Evolutionary conservation across 108 stramenopile genomes (phyloP).

Genomic region (Skeletonema tropicum): DNA sequence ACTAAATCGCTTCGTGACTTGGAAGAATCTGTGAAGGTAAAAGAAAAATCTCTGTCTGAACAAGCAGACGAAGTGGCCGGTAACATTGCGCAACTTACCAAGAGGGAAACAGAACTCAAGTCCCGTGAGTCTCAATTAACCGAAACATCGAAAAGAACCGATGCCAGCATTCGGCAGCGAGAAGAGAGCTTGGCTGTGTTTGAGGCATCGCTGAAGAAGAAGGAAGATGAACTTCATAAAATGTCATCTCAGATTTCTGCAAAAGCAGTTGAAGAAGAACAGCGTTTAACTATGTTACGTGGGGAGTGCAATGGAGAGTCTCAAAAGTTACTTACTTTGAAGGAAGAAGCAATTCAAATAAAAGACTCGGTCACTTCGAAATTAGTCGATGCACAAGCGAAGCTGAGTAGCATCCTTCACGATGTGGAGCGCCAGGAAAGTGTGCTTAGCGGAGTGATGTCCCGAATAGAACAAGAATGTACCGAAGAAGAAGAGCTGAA

Average conservation of each 20-base stretch:
- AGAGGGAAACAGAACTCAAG: conserved; percentile 8
- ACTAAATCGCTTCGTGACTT: conserved; percentile 14
- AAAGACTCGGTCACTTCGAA: conserved; percentile 24
- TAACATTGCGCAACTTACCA: conserved; percentile 9
- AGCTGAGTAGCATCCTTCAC: conserved; percentile 15
- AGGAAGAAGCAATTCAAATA: conserved; percentile 27
- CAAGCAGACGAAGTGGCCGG: conserved; percentile 3
- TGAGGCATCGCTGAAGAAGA: conserved; percentile 3
- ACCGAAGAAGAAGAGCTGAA: conserved; percentile 32
- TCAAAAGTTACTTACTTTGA: conserved; percentile 25
- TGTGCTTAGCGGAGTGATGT: conserved; percentile 21
- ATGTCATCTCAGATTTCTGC: conserved; percentile 13
- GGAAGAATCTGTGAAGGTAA: conserved; percentile 20
- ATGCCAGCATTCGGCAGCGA: conserved; percentile 4
- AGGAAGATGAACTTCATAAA: conserved; percentile 22
- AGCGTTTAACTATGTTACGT: conserved; percentile 20
- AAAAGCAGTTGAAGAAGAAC: conserved; percentile 29
- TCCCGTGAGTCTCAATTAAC: conserved; percentile 5
- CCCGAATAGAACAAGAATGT: conserved; percentile 25
- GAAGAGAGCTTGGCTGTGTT: not conserved
- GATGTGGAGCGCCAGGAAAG: conserved; percentile 27
- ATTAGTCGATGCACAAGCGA: conserved; percentile 17
- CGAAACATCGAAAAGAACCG: not conserved
- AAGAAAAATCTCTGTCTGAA: conserved; percentile 13
- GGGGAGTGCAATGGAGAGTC: conserved; percentile 22